Conservation (phyloP, 2,329 filamentous ascomycete genomes). For the Phaeomoniella chlamydospora region DNA sequence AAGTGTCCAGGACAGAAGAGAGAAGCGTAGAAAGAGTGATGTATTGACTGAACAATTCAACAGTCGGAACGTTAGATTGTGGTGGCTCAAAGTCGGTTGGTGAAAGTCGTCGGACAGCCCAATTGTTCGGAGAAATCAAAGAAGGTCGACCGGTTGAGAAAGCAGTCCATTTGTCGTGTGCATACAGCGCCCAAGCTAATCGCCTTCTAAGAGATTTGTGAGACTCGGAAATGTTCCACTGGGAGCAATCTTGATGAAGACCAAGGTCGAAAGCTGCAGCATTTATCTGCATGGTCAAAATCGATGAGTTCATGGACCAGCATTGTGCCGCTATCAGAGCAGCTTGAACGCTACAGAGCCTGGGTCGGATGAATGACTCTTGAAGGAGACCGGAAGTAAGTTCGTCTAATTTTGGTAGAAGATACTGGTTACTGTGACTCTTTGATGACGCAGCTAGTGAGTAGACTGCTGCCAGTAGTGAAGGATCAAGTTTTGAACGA, state of each 20-base stretch:
- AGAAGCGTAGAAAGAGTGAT: constrained; percentile 34
- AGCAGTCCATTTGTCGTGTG: constrained; percentile 91
- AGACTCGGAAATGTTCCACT: constrained; percentile 79
- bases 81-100: constrained; percentile 21
- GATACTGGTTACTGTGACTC: constrained; percentile 40
- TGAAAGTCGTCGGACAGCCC: constrained; percentile 49
- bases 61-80: neutral
- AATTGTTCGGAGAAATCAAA: constrained; percentile 55
- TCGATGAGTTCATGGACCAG: constrained; percentile 44
- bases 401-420: constrained; percentile 1
- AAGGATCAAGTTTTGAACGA: constrained; percentile 1
- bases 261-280: constrained; percentile 78
- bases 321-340: constrained; percentile 28
- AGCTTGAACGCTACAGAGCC: constrained; percentile 34
- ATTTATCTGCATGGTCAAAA: constrained; percentile 72
- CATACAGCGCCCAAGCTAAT: constrained; percentile 80
- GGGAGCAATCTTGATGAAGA: constrained; percentile 72
- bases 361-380: constrained; percentile 39
- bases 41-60: constrained; percentile 30
- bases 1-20: constrained; percentile 33
- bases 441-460: constrained; percentile 68
- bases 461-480: constrained; percentile 22
- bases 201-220: constrained; percentile 73
- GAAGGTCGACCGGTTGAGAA: constrained; percentile 78
- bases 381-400: neutral